These are phyloP conservation scores for Sporothrix euskadiensis DNA, from an alignment of 2,329 filamentous ascomycete species.

Conservation along the genomic window DNA sequence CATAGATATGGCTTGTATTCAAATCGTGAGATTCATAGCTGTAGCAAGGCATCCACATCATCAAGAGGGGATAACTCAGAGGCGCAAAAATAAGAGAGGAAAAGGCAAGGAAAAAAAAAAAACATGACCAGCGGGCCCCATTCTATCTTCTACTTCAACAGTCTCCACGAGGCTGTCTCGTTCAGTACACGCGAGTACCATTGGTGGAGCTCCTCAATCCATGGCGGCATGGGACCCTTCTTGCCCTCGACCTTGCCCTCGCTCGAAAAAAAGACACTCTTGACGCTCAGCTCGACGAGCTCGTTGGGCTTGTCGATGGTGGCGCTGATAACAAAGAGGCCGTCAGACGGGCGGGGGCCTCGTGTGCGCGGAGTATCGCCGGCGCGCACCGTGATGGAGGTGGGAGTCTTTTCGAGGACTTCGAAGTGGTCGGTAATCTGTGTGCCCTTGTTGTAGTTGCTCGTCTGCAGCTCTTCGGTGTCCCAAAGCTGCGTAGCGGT, in stretches of 20 bases:
- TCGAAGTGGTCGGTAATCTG: constrained; percentile 71
- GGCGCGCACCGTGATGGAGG: constrained; percentile 62
- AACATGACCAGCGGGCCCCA: neutral
- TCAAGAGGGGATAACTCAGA: neutral
- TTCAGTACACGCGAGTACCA: constrained; percentile 48
- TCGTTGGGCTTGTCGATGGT: constrained; percentile 58
- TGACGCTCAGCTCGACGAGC: constrained; percentile 64
- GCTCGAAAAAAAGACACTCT: constrained; percentile 62
- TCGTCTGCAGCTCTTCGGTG: constrained; percentile 53
- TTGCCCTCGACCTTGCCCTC: constrained; percentile 40
- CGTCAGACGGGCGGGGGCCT: constrained; percentile 60
- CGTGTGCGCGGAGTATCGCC: constrained; percentile 63
- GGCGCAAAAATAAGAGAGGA: neutral
- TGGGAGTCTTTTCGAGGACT: constrained; percentile 63
- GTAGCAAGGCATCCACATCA: neutral
- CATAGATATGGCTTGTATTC: neutral
- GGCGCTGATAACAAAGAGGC: constrained; percentile 65
- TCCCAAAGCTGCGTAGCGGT: constrained; percentile 65
- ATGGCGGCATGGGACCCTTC: constrained; percentile 41
- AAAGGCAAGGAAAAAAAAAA: neutral
- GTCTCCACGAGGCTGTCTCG: constrained; percentile 44
- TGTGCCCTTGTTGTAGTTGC: constrained; percentile 63
- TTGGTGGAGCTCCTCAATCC: constrained; percentile 41
- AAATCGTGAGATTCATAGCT: constrained; percentile 8
- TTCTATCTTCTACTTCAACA: constrained; percentile 35